These are phyloP conservation scores for Aspergillus floridensis DNA, from an alignment of 2,329 filamentous ascomycete species.

Conservation along the genomic window DNA sequence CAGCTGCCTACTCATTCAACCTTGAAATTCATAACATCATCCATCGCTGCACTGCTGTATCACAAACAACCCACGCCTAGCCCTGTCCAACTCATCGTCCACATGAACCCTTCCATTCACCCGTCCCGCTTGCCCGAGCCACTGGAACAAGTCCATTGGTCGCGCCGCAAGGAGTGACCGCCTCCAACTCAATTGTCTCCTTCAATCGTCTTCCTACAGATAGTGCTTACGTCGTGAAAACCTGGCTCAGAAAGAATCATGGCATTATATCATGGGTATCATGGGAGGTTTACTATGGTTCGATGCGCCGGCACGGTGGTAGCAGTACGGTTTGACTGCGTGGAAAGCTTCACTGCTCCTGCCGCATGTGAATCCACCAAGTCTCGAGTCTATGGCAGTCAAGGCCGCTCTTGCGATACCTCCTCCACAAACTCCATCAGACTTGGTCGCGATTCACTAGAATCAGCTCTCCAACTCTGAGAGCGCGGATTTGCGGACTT, in stretches of 20 bases:
- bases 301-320: background rate
- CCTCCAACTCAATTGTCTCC: background rate
- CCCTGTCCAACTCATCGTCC: background rate
- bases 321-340: too few species aligned
- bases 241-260: background rate
- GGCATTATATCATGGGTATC: slow-evolving; percentile 1
- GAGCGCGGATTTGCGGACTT: slow-evolving; percentile 15
- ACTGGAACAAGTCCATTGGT: background rate
- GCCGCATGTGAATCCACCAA: background rate
- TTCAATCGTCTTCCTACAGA: background rate
- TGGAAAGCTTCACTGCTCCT: too few species aligned
- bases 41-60: background rate
- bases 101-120: background rate
- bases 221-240: background rate
- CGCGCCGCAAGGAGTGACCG: background rate
- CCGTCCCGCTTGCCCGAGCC: background rate
- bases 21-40: background rate
- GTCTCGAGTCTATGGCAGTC: background rate
- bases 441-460: slow-evolving; percentile 7
- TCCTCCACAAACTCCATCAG: slow-evolving; percentile 29
- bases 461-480: slow-evolving; percentile 25
- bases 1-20: background rate
- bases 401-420: slow-evolving; percentile 11
- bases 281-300: background rate
- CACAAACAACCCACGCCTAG: background rate